phyloP scores from a whole-genome alignment of 2,329 filamentous ascomycete species.

The Capronia americana region DNA sequence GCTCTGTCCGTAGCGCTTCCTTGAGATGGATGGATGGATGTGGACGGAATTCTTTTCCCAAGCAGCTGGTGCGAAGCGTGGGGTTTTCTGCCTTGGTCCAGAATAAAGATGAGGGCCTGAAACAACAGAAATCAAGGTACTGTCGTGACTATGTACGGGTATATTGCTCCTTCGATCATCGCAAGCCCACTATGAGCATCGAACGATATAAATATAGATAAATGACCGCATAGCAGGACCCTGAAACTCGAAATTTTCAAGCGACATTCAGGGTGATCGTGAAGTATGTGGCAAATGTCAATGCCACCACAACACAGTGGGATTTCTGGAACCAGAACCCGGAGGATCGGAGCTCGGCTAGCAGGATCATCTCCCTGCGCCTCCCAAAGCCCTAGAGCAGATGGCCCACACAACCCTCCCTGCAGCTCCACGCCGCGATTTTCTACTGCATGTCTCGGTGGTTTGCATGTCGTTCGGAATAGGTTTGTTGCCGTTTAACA shows the following conservation, averaged over 20 bases:
- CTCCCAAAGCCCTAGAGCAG: not conserved
- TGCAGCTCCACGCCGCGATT: not conserved
- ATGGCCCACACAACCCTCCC: conserved; percentile 1
- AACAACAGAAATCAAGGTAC: not conserved
- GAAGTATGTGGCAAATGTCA: not conserved
- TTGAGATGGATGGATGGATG: not conserved
- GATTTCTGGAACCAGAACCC: not conserved
- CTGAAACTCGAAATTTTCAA: not conserved
- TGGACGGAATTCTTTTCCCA: not conserved
- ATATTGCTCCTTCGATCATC: not conserved
- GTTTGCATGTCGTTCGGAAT: not conserved
- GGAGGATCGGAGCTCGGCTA: not conserved
- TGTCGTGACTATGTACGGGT: not conserved
- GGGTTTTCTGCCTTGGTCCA: no score
- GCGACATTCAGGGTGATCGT: not conserved
- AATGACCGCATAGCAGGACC: not conserved
- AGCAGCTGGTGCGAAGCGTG: not conserved
- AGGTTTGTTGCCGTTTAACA: conserved; percentile 2
- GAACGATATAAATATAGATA: not conserved
- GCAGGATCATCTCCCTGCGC: not conserved
- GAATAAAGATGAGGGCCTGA: no score
- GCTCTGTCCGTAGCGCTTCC: not conserved
- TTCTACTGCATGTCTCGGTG: conserved; percentile 12
- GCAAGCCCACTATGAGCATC: not conserved
- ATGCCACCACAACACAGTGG: not conserved